These are phyloP conservation scores for Dentipellis sp. DNA, from an alignment of 768 basidiomycete species.

Conservation along the genomic window DNA sequence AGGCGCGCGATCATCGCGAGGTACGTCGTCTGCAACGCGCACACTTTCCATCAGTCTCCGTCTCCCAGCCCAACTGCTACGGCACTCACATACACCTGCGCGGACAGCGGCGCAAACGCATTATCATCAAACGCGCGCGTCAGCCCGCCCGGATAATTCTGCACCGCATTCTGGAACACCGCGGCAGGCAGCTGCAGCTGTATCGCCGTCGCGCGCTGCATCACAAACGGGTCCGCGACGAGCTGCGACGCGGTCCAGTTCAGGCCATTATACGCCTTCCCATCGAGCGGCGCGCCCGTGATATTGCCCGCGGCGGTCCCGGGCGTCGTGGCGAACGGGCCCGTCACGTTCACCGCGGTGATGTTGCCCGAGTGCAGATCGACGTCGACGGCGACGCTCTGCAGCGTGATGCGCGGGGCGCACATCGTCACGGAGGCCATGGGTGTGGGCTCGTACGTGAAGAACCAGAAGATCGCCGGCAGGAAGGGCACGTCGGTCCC, in stretches of 20 bases:
- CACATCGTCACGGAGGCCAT: conserved; percentile 39
- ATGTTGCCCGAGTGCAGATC: conserved; percentile 36
- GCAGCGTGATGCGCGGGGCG: conserved; percentile 32
- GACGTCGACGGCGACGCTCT: conserved; percentile 34
- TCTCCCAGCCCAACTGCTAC: not conserved
- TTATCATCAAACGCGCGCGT: conserved; percentile 27
- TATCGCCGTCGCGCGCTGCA: conserved; percentile 32
- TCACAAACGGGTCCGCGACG: conserved; percentile 28
- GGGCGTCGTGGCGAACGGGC: conserved; percentile 26
- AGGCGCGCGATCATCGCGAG: conserved; percentile 39
- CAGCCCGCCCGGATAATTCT: conserved; percentile 28
- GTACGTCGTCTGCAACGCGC: conserved; percentile 29
- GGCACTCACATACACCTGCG: conserved; percentile 39
- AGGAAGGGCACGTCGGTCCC: conserved; percentile 27
- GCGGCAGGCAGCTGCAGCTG: conserved; percentile 42
- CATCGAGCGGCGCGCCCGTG: conserved; percentile 34
- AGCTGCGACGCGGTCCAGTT: conserved; percentile 33
- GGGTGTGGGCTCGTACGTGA: conserved; percentile 31
- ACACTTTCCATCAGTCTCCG: not conserved
- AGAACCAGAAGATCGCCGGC: conserved; percentile 52
- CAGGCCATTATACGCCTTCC: conserved; percentile 46
- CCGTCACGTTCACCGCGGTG: conserved; percentile 31
- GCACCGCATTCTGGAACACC: conserved; percentile 36
- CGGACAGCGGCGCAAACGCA: conserved; percentile 28
- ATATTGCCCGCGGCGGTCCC: conserved; percentile 31